Conservation (phyloP, 148 eudicot species). For the Rhododendron griersonianum region DNA sequence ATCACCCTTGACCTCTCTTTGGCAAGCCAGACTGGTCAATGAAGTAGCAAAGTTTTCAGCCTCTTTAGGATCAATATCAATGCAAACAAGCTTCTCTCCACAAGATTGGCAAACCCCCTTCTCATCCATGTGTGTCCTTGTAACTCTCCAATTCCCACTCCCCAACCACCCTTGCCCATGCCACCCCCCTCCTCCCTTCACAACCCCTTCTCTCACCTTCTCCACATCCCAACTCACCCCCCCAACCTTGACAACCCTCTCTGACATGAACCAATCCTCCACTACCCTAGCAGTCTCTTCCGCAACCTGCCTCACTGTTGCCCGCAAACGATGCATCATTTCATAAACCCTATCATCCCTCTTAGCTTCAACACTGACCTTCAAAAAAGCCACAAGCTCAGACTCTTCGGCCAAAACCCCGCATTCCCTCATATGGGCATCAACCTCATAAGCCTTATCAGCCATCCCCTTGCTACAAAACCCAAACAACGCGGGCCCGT, state of each 20-base stretch:
- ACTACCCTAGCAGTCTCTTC: conserved; percentile 61
- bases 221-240: conserved; percentile 54
- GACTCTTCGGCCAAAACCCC: conserved; percentile 74
- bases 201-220: conserved; percentile 65
- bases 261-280: conserved; percentile 73
- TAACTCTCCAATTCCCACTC: conserved; percentile 74
- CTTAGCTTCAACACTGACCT: conserved; percentile 47
- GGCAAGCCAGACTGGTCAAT: conserved; percentile 59
- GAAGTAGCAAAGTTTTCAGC: conserved; percentile 64
- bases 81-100: conserved; percentile 75
- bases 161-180: conserved; percentile 99
- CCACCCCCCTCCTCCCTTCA: conserved; percentile 96
- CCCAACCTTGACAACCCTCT: conserved; percentile 50
- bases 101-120: conserved; percentile 65
- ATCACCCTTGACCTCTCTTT: conserved; percentile 50
- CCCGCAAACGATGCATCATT: conserved; percentile 70
- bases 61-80: conserved; percentile 93
- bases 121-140: conserved; percentile 57
- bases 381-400: conserved; percentile 67
- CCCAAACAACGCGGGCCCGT: conserved; percentile 83
- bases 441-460: conserved; percentile 66
- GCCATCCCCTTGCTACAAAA: conserved; percentile 64
- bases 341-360: conserved; percentile 70
- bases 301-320: conserved; percentile 66
- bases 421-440: conserved; percentile 63